Conservation (phyloP, 2,329 filamentous ascomycete genomes). For the Lasiodiplodia gonubiensis region DNA sequence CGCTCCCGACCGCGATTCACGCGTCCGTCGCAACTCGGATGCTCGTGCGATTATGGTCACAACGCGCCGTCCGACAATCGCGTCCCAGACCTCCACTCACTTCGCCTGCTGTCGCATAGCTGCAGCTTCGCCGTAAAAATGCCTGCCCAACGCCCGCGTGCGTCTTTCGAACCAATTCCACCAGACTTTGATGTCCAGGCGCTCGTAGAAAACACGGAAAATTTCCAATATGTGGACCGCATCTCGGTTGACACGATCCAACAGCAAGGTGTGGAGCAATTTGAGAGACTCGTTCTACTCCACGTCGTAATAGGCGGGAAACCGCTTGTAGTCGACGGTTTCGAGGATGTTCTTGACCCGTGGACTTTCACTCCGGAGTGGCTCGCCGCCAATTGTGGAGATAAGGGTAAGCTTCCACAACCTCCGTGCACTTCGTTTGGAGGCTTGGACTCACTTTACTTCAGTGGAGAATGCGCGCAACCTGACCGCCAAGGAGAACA, state of each 20-base stretch:
- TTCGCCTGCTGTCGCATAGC: background rate
- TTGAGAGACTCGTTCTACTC: slow-evolving; percentile 82
- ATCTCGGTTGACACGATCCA: slow-evolving; percentile 81
- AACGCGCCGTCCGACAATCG: background rate
- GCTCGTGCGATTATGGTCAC: background rate
- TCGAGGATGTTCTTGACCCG: slow-evolving; percentile 75
- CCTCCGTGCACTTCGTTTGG: slow-evolving; percentile 32
- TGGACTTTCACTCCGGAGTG: slow-evolving; percentile 81
- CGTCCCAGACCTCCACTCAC: background rate
- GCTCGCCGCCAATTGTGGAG: slow-evolving; percentile 78
- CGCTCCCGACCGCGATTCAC: background rate
- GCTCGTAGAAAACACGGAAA: slow-evolving; percentile 77
- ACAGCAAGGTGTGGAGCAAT: slow-evolving; percentile 74
- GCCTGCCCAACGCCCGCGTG: slow-evolving; percentile 79
- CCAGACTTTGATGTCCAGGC: slow-evolving; percentile 79
- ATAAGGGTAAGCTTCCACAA: slow-evolving; percentile 67
- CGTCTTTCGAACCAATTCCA: slow-evolving; percentile 89
- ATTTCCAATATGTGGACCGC: slow-evolving; percentile 85
- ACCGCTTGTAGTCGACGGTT: slow-evolving; percentile 89
- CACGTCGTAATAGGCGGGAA: slow-evolving; percentile 86
- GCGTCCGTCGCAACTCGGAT: background rate
- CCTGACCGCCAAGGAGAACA: slow-evolving; percentile 71
- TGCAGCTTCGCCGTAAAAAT: slow-evolving; percentile 54
- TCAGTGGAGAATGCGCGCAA: slow-evolving; percentile 85
- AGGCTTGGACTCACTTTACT: slow-evolving; percentile 29